Conservation (phyloP, 306 rosid species). For the Cicer chorassanicum region DNA sequence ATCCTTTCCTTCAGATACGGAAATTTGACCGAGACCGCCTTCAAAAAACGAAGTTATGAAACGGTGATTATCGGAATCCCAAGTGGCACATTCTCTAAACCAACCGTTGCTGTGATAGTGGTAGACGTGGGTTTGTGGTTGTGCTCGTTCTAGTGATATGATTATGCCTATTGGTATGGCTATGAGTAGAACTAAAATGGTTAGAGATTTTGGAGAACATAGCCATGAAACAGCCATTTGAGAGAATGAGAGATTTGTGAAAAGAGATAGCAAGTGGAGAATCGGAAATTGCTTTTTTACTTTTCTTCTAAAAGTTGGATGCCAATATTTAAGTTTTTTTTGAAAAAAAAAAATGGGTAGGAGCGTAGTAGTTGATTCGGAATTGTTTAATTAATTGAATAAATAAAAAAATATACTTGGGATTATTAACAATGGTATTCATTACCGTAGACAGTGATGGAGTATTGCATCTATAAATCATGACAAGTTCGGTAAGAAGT, state of each 20-base stretch:
- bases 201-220: constrained; percentile 59
- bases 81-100: constrained; percentile 77
- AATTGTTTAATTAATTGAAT: too few species aligned
- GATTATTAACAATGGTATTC: too few species aligned
- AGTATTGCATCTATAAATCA: too few species aligned
- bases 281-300: background rate
- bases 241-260: background rate
- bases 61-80: constrained; percentile 72
- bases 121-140: constrained; percentile 65
- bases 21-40: constrained; percentile 71
- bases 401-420: too few species aligned
- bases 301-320: background rate
- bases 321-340: background rate
- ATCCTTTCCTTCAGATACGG: constrained; percentile 45
- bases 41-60: constrained; percentile 64
- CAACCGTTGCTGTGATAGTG: constrained; percentile 71
- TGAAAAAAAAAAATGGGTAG: too few species aligned
- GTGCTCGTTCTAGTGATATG: constrained; percentile 67
- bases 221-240: constrained; percentile 44
- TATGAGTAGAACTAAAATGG: constrained; percentile 55
- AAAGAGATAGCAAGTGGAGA: background rate
- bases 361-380: too few species aligned
- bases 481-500: too few species aligned
- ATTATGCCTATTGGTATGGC: constrained; percentile 78
- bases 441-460: too few species aligned